These are phyloP conservation scores for Mucor velutinosus DNA, from an alignment of 371 early-diverging fungal genomes.

Conservation along the genomic window DNA sequence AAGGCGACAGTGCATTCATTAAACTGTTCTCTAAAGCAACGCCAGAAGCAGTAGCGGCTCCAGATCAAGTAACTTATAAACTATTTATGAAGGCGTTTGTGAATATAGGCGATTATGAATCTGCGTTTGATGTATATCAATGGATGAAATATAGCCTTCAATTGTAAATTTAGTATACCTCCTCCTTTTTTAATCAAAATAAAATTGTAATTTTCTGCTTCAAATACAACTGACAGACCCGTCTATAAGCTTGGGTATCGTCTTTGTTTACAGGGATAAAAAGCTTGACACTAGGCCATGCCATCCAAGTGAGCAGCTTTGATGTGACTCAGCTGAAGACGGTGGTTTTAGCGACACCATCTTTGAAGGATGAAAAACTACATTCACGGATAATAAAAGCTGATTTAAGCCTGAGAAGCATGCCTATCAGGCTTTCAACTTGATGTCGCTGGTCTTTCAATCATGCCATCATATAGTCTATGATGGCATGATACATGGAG, in stretches of 20 bases:
- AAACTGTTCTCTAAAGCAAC: conserved; percentile 13
- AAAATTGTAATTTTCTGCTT: background rate
- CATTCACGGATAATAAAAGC: too few species aligned
- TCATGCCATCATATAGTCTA: too few species aligned
- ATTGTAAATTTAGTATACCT: conserved; percentile 9
- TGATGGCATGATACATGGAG: too few species aligned
- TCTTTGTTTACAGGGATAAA: too few species aligned
- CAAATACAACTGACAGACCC: too few species aligned
- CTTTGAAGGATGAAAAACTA: too few species aligned
- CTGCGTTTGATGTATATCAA: conserved; percentile 22
- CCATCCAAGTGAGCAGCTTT: too few species aligned
- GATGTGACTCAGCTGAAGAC: too few species aligned
- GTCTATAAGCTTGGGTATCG: too few species aligned
- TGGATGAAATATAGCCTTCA: conserved; percentile 10
- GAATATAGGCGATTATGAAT: conserved; percentile 24
- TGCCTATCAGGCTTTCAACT: background rate
- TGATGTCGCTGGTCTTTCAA: too few species aligned
- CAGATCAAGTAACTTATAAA: conserved; percentile 37
- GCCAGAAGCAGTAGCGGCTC: background rate
- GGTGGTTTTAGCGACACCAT: too few species aligned
- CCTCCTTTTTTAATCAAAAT: background rate
- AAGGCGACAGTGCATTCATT: conserved; percentile 5
- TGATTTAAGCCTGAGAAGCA: background rate
- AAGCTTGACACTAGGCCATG: too few species aligned
- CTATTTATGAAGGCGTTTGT: conserved; percentile 45